Percentiles rank a stretch among this genome's conserved stretches.
Conservation (phyloP, 805 yeast species). For the Candida manassasensis region DNA sequence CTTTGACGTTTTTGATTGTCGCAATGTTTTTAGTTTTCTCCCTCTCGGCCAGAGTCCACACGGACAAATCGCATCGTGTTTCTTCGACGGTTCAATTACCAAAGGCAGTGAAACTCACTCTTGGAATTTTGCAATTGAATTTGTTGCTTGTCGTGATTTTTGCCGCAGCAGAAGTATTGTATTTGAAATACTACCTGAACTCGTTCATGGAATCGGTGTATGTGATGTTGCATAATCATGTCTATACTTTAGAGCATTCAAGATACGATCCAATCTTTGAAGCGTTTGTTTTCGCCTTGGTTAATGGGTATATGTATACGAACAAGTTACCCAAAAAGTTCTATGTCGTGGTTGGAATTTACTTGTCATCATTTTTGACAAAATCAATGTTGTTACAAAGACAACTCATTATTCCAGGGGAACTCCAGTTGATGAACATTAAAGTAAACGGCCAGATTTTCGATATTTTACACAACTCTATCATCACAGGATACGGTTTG, state of each 20-base stretch:
- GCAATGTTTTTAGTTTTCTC: not conserved
- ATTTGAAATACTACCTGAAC: not conserved
- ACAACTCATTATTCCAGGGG: slow-evolving; percentile 3
- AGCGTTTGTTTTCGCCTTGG: not conserved
- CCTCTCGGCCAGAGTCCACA: not conserved
- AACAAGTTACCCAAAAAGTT: slow-evolving; percentile 4
- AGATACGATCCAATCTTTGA: slow-evolving; percentile 1
- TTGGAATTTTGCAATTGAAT: not conserved
- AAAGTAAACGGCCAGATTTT: not conserved
- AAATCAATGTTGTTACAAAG: not conserved
- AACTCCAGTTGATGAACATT: not conserved
- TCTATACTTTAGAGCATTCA: slow-evolving; percentile 1
- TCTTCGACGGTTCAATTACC: not conserved
- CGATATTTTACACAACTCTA: slow-evolving; percentile 3
- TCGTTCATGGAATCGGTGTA: not conserved
- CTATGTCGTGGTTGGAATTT: not conserved
- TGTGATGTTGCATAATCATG: not conserved
- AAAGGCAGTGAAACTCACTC: not conserved
- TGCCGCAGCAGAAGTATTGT: not conserved
- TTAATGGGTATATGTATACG: slow-evolving; percentile 2
- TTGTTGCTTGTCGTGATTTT: not conserved
- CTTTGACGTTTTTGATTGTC: not conserved
- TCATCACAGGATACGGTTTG: slow-evolving; percentile 1
- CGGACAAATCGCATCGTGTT: not conserved
- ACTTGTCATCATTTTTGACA: slow-evolving; percentile 1